Conservation (phyloP, 176 grass and related monocot species). For the Lolium rigidum region DNA sequence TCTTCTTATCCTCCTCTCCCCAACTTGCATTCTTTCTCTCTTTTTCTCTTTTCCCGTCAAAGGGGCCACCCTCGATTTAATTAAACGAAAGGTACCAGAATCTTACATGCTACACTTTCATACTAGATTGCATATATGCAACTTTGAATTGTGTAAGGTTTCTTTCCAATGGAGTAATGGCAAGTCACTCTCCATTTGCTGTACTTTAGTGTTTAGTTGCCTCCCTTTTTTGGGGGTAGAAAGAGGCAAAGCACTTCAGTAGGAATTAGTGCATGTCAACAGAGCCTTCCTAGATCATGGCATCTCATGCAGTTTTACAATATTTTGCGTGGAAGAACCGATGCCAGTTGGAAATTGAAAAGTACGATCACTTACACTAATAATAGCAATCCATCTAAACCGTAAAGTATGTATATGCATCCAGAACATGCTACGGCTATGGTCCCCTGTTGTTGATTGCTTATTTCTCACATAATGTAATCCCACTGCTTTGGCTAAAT, state of each 20-base stretch:
- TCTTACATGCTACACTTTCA: constrained; percentile 15
- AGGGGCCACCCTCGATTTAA: neutral
- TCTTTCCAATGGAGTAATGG: neutral
- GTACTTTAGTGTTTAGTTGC: neutral
- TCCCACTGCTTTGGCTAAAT: constrained; percentile 20
- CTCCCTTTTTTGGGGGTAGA: neutral
- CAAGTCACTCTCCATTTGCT: neutral
- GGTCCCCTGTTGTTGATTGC: constrained; percentile 39
- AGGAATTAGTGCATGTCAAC: neutral
- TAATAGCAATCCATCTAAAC: neutral
- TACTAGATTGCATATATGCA: neutral
- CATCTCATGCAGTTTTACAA: constrained; percentile 19
- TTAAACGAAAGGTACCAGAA: neutral
- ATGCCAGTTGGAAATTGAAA: constrained; percentile 11
- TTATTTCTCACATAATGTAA: constrained; percentile 24
- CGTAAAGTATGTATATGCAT: constrained; percentile 17
- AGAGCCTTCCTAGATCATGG: neutral
- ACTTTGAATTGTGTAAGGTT: neutral
- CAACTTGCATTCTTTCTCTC: neutral
- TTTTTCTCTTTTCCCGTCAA: neutral
- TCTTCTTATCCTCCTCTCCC: neutral
- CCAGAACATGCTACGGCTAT: constrained; percentile 45
- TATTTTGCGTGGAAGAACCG: neutral
- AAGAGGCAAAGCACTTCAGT: neutral
- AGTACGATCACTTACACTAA: neutral